phyloP scores from a whole-genome alignment of 192 early-diverging fungal genomes.

The Blastocladiella britannica region DNA sequence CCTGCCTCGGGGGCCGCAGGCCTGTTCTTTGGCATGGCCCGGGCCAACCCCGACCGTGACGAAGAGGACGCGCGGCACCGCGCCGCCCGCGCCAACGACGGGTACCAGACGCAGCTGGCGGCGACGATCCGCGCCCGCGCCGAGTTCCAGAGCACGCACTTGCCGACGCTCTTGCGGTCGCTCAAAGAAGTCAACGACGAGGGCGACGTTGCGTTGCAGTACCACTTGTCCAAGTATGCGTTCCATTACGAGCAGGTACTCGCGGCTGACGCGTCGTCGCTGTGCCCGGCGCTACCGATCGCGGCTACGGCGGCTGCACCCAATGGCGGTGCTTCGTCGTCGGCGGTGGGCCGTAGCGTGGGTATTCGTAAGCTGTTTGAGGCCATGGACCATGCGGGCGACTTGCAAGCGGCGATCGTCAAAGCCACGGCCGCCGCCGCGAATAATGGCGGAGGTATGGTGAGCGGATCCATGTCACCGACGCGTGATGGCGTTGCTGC shows the following conservation, averaged over 20 bases:
- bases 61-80: conserved; percentile 78
- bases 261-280: conserved; percentile 41
- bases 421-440: conserved; percentile 3
- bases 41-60: neutral
- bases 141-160: conserved; percentile 54
- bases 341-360: conserved; percentile 2
- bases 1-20: neutral
- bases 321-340: conserved; percentile 12
- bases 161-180: conserved; percentile 51
- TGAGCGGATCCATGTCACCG: conserved; percentile 1
- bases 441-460: too few species aligned
- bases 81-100: conserved; percentile 56
- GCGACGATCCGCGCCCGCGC: conserved; percentile 50
- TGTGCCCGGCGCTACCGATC: conserved; percentile 35
- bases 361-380: conserved; percentile 8
- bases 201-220: conserved; percentile 58
- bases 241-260: conserved; percentile 57
- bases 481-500: neutral
- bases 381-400: conserved; percentile 15
- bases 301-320: too few species aligned
- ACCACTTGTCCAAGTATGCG: conserved; percentile 56
- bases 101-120: conserved; percentile 60
- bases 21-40: neutral
- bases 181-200: conserved; percentile 70
- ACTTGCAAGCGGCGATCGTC: conserved; percentile 20